Percentiles rank a stretch among this genome's conserved stretches.
phyloP scores from a whole-genome alignment of 148 eudicot species.

The Spergularia marina region DNA sequence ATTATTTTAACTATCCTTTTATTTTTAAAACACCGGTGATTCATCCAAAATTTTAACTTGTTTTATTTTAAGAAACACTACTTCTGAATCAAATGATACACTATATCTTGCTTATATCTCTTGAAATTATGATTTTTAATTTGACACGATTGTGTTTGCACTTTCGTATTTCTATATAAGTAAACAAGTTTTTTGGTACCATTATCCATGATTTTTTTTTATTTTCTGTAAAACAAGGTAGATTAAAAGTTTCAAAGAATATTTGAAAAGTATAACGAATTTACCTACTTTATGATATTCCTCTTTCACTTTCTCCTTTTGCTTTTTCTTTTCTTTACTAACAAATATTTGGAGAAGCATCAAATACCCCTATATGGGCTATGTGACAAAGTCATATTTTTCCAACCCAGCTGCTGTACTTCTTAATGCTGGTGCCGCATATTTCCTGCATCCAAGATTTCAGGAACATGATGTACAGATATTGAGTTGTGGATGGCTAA shows the following conservation, averaged over 20 bases:
- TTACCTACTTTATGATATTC: slow-evolving; percentile 20
- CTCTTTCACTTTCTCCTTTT: background rate
- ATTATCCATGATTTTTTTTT: no score
- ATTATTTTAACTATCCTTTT: no score
- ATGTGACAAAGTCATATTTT: background rate
- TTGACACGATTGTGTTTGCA: no score
- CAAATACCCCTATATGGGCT: slow-evolving; percentile 13
- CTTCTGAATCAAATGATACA: no score
- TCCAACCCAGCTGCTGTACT: background rate
- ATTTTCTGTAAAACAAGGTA: background rate
- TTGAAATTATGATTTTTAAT: no score
- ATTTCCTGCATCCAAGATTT: slow-evolving; percentile 5
- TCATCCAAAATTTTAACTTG: no score
- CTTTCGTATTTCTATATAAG: no score
- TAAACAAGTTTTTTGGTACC: no score
- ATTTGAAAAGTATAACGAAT: slow-evolving; percentile 13
- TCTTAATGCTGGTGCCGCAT: slow-evolving; percentile 6
- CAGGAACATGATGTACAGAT: slow-evolving; percentile 6
- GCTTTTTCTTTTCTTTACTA: background rate
- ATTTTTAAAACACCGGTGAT: no score
- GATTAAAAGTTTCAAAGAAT: background rate
- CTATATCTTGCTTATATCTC: no score
- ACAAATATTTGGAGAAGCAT: slow-evolving; percentile 13
- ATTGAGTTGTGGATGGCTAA: background rate
- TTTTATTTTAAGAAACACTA: no score